A percentile compares a stretch with the other conserved stretches of the same genome.
Conservation (phyloP, 2,329 filamentous ascomycete species). For the Chaetoscypha palmicola region DNA sequence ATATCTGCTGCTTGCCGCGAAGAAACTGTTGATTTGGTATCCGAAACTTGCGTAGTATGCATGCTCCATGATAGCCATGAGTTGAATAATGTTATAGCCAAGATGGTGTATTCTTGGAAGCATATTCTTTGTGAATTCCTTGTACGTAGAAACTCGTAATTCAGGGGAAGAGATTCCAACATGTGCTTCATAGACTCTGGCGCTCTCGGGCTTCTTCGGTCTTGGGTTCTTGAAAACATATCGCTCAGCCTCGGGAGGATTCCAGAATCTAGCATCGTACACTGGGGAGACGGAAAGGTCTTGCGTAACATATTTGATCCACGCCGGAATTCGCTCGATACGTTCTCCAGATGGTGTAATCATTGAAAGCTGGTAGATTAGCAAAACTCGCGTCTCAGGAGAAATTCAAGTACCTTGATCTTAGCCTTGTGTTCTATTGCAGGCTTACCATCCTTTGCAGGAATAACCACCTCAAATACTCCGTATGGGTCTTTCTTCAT, state of each 20-base stretch:
- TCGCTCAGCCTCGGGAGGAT: conserved; percentile 67
- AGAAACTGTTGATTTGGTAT: conserved; percentile 98
- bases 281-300: conserved; percentile 82
- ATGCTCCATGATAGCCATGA: conserved; percentile 99
- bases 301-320: conserved; percentile 97
- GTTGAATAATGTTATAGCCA: conserved; percentile 94
- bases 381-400: neutral
- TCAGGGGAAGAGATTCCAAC: conserved; percentile 95
- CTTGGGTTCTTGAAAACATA: conserved; percentile 80
- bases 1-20: conserved; percentile 92
- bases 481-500: conserved; percentile 86
- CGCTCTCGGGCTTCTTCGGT: conserved; percentile 76
- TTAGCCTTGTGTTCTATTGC: conserved; percentile 91
- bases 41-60: conserved; percentile 99
- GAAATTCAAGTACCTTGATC: conserved; percentile 61
- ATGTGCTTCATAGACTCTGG: conserved; percentile 97
- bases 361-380: conserved; percentile 63
- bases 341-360: conserved; percentile 70
- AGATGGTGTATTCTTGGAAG: conserved; percentile 82
- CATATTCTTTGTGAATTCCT: conserved; percentile 91
- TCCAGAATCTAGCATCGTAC: conserved; percentile 97
- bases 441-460: conserved; percentile 64
- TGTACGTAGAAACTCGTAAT: conserved; percentile 83
- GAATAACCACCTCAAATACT: conserved; percentile 76
- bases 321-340: conserved; percentile 83